Evolutionary conservation across 768 basidiomycete genomes (phyloP), one percentile per base, ranked within the genome.

Genomic region (Pleurotus eryngii): DNA sequence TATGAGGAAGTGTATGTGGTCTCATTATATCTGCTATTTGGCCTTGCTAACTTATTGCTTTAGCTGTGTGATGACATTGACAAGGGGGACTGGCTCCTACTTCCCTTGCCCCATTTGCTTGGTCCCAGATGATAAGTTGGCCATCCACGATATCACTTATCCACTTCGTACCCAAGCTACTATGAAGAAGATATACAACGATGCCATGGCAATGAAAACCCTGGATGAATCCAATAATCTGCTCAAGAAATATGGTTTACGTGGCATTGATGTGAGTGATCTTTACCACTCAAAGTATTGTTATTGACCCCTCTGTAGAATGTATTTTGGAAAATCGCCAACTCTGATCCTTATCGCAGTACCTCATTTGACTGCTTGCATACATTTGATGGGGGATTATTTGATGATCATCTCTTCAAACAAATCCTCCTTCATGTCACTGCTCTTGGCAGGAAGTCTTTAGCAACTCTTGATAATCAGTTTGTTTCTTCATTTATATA

Each of bases 1-100:
- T 80, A 76, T 53, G 72, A 80, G 58, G 77, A 81, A 67, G 72
- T 74, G 79, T 80, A 68, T 22, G 73, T 67, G 50, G 48, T 48
- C 9, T 61, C n/a, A 30, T 59, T 45, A 35, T 20, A 24, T 35
- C 46, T 17, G 42, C n/a, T 26, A 59, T 50, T 20, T 26, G 46
- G 43, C 30, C 22, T 17, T 39, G 27, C 15, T 15, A 40, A 22
- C 42, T 27, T 46, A 26, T 27, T 39, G 30, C 7, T 59, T 35
- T 59, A 78, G 74, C 43, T 72, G 65, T 46, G 63, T 75, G 18
- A 78, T 80, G 73, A 62, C 73, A 1, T 60, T 78, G 0, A 76
- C 72, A 3, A 60, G 65, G 14, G 76, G 76, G 0, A 6, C 57
- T 1, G 46, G 49, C 1, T 65, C 66, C 18, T 58, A 63, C 5